These are phyloP conservation scores for Acidomyces sp. DNA, from an alignment of 495 filamentous ascomycete species.

Conservation along the genomic window DNA sequence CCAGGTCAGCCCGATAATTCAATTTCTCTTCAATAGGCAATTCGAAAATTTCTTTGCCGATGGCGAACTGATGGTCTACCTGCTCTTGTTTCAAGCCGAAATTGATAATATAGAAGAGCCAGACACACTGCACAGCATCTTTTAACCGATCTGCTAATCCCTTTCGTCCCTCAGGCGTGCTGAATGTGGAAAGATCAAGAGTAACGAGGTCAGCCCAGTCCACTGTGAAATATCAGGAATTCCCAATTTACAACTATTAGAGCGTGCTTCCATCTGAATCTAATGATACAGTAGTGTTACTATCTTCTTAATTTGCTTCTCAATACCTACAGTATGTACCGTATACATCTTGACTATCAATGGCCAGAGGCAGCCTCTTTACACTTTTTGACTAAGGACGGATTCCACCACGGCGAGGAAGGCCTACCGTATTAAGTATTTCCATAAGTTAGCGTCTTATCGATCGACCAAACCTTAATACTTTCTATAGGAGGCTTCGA, in stretches of 20 bases:
- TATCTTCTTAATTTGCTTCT: too few relatives aligned
- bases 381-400: not conserved
- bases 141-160: constrained; percentile 41
- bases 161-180: constrained; percentile 41
- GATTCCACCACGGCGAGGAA: too few relatives aligned
- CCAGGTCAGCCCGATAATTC: constrained; percentile 14
- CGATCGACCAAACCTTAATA: too few relatives aligned
- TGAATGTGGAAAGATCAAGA: constrained; percentile 39
- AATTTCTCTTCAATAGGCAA: constrained; percentile 27
- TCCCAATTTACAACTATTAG: too few relatives aligned
- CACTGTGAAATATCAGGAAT: too few relatives aligned
- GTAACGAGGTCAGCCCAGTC: constrained; percentile 44
- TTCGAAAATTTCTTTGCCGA: constrained; percentile 41
- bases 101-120: constrained; percentile 45
- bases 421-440: too few relatives aligned
- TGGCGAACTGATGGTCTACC: constrained; percentile 43
- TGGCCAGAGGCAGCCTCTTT: too few relatives aligned
- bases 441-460: too few relatives aligned
- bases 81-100: constrained; percentile 44
- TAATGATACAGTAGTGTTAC: too few relatives aligned
- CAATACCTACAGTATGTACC: not conserved
- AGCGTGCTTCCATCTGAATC: too few relatives aligned
- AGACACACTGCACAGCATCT: constrained; percentile 43
- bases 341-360: too few relatives aligned
- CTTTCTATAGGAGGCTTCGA: too few relatives aligned